Conservation (phyloP, 2,329 filamentous ascomycete species). For the Ophiocordyceps camponoti-leonardi region DNA sequence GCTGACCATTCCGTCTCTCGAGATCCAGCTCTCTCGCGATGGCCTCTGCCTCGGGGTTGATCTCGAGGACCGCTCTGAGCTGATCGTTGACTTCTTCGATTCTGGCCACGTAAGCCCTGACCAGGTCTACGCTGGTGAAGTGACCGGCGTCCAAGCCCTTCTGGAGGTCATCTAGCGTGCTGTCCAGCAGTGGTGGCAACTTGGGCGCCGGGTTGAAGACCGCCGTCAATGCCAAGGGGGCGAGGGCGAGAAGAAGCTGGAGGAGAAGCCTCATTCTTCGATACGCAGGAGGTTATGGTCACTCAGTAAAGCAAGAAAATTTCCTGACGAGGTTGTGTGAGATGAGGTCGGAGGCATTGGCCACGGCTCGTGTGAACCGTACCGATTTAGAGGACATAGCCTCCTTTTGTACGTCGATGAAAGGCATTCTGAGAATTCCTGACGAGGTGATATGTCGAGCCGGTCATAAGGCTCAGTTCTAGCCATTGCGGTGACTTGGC, state of each 20-base stretch:
- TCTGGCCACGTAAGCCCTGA: slow-evolving; percentile 5
- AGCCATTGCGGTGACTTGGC: too few relatives aligned
- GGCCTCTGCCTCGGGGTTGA: slow-evolving; percentile 16
- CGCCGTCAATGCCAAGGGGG: background rate
- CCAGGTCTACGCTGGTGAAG: background rate
- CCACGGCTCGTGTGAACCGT: too few relatives aligned
- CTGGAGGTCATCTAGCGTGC: background rate
- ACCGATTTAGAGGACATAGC: too few relatives aligned
- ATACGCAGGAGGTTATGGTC: too few relatives aligned
- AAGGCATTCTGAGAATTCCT: too few relatives aligned
- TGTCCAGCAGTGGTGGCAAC: background rate
- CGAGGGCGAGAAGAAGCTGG: background rate
- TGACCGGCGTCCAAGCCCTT: background rate
- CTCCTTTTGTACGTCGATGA: too few relatives aligned
- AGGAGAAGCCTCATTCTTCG: too few relatives aligned
- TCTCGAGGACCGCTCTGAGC: slow-evolving; percentile 6
- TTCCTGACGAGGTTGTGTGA: too few relatives aligned
- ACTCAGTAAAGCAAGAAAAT: too few relatives aligned
- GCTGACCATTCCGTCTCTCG: slow-evolving; percentile 2
- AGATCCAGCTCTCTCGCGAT: slow-evolving; percentile 14
- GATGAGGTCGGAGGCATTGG: too few relatives aligned
- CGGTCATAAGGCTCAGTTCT: too few relatives aligned
- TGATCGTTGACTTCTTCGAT: slow-evolving; percentile 13
- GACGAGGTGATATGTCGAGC: too few relatives aligned
- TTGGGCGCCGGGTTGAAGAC: background rate